Evolutionary conservation across 352 stramenopile species (phyloP).

Genomic region (Pythium dissotocum): DNA sequence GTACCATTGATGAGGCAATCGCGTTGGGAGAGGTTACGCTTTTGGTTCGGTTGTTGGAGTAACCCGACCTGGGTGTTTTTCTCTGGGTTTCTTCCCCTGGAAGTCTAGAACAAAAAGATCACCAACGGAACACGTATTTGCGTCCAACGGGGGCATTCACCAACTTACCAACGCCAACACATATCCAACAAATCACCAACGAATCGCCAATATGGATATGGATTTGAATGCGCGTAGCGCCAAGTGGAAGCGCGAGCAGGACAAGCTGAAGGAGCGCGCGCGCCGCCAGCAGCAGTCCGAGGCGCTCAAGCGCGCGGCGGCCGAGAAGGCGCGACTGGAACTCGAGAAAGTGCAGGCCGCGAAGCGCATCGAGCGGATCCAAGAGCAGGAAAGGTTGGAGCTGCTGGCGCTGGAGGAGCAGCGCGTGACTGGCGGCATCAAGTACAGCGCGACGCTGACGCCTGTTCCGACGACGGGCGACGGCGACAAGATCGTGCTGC

Average conservation of each 20-base stretch:
- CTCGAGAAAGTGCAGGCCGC: constrained; percentile 47
- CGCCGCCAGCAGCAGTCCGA: constrained; percentile 59
- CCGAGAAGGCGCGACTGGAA: constrained; percentile 39
- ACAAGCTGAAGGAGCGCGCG: constrained; percentile 57
- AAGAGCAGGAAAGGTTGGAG: constrained; percentile 44
- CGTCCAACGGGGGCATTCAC: not conserved
- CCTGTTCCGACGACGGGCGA: constrained; percentile 50
- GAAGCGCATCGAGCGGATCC: constrained; percentile 46
- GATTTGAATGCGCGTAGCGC: constrained; percentile 65
- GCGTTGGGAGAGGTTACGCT: not conserved
- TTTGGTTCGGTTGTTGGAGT: not conserved
- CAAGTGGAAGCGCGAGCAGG: constrained; percentile 72
- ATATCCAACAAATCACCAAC: constrained; percentile 10
- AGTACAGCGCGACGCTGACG: constrained; percentile 50
- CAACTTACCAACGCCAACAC: constrained; percentile 5
- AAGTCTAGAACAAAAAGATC: constrained; percentile 5
- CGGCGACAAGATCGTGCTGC: constrained; percentile 79
- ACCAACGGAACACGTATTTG: not conserved
- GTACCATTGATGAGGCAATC: not conserved
- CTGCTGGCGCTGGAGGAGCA: constrained; percentile 63
- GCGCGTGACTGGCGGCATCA: constrained; percentile 69
- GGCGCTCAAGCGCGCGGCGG: constrained; percentile 47
- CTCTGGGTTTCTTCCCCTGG: constrained; percentile 5
- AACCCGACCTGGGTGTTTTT: not conserved
- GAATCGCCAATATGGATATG: constrained; percentile 54